Conservation (phyloP, 2,329 filamentous ascomycete species). For the Alternaria brassicicola region DNA sequence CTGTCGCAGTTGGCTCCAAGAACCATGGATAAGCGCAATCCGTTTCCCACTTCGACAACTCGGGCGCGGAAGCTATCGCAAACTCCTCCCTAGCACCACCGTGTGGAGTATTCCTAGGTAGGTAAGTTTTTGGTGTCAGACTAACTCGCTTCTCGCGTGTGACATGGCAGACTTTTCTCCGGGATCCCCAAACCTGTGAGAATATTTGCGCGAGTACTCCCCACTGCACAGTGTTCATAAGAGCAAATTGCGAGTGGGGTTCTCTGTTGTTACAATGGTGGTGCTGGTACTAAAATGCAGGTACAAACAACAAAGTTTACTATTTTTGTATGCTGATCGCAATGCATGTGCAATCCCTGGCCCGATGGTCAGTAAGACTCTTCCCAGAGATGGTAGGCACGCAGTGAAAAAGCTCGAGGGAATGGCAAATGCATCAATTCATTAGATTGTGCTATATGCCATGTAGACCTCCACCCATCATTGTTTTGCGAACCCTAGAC, state of each 20-base stretch:
- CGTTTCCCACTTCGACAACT: background rate
- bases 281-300: too few relatives aligned
- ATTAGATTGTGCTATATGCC: slow-evolving; percentile 42
- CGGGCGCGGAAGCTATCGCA: slow-evolving; percentile 2
- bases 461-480: slow-evolving; percentile 27
- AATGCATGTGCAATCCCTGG: too few relatives aligned
- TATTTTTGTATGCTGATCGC: too few relatives aligned
- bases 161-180: background rate
- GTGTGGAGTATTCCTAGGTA: background rate
- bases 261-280: too few relatives aligned
- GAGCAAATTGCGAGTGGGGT: background rate
- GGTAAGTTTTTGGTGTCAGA: background rate
- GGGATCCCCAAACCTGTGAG: background rate
- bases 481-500: slow-evolving; percentile 25
- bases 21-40: background rate
- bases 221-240: background rate
- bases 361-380: background rate
- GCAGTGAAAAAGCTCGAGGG: background rate
- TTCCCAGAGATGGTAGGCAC: background rate
- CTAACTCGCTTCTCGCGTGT: background rate
- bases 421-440: slow-evolving; percentile 34
- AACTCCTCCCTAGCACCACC: background rate
- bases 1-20: background rate
- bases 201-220: background rate
- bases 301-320: too few relatives aligned